Conservation (phyloP, 495 filamentous ascomycete genomes). For the Lophium mytilinum region DNA sequence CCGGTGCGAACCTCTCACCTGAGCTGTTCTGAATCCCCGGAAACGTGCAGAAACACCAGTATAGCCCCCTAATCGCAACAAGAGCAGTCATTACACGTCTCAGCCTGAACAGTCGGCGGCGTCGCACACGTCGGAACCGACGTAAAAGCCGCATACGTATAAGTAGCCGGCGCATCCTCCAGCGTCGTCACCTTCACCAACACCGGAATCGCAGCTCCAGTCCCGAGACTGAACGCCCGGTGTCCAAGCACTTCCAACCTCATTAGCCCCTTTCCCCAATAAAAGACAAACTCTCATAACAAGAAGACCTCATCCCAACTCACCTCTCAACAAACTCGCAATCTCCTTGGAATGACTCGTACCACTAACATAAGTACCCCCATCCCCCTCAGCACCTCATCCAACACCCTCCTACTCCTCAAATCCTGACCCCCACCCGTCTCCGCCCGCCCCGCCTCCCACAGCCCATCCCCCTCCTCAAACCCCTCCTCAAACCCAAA, state of each 20-base stretch:
- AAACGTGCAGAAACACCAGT: no score
- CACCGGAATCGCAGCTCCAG: constrained; percentile 31
- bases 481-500: constrained; percentile 59
- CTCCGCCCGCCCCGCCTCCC: constrained; percentile 27
- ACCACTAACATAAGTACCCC: constrained; percentile 40
- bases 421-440: constrained; percentile 43
- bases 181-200: constrained; percentile 28
- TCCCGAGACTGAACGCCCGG: constrained; percentile 22
- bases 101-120: constrained; percentile 11
- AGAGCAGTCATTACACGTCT: constrained; percentile 18
- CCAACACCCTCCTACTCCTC: constrained; percentile 47
- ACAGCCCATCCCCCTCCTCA: constrained; percentile 33
- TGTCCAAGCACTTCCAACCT: constrained; percentile 24
- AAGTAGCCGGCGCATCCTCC: constrained; percentile 25
- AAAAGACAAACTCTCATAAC: neutral
- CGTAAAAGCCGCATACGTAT: constrained; percentile 23
- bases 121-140: constrained; percentile 12
- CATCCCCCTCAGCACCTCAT: constrained; percentile 52
- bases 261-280: neutral
- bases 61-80: constrained; percentile 6
- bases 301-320: constrained; percentile 16
- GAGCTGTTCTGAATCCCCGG: no score
- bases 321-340: constrained; percentile 43
- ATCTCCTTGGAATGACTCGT: constrained; percentile 66
- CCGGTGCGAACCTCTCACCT: no score